phyloP scores from a whole-genome alignment of 345 rosid species.

The Bruguiera gymnorhiza region DNA sequence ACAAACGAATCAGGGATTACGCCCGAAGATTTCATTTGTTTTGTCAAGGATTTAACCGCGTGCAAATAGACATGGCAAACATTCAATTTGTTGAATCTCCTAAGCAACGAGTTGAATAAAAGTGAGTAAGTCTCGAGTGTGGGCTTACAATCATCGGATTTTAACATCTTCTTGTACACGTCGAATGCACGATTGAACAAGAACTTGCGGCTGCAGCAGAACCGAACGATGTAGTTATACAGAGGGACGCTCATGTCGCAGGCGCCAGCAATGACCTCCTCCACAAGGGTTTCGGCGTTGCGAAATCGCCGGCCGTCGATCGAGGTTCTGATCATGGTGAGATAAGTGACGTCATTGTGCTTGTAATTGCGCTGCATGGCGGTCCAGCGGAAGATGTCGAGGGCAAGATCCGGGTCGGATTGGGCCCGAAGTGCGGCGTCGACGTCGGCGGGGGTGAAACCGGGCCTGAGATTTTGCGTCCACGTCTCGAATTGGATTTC shows the following conservation, averaged over 20 bases:
- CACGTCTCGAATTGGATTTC: conserved; percentile 79
- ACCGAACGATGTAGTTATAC: conserved; percentile 60
- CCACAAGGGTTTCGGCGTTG: conserved; percentile 63
- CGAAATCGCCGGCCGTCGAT: conserved; percentile 61
- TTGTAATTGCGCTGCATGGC: conserved; percentile 65
- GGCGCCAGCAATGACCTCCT: conserved; percentile 85
- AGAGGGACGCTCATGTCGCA: conserved; percentile 68
- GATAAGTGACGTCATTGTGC: conserved; percentile 65
- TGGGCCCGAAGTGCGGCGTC: conserved; percentile 64
- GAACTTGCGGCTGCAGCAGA: conserved; percentile 77
- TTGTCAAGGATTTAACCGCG: conserved; percentile 63
- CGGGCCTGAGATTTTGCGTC: conserved; percentile 75
- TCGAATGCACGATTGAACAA: conserved; percentile 74
- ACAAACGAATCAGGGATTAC: conserved; percentile 76
- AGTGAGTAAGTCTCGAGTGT: conserved; percentile 71
- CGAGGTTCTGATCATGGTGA: conserved; percentile 55
- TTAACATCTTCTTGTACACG: conserved; percentile 72
- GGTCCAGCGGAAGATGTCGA: conserved; percentile 94
- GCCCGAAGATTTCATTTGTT: conserved; percentile 85
- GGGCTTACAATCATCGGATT: conserved; percentile 61
- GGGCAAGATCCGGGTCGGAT: conserved; percentile 80
- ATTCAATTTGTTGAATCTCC: conserved; percentile 66
- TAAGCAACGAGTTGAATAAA: conserved; percentile 55
- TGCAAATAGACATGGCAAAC: conserved; percentile 77
- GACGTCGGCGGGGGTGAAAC: conserved; percentile 69